A percentile compares a stretch with the other conserved stretches of the same genome.
These are phyloP conservation scores for Trichoderma sp. DNA, from an alignment of 2,329 filamentous ascomycete genomes.

Conservation along the genomic window DNA sequence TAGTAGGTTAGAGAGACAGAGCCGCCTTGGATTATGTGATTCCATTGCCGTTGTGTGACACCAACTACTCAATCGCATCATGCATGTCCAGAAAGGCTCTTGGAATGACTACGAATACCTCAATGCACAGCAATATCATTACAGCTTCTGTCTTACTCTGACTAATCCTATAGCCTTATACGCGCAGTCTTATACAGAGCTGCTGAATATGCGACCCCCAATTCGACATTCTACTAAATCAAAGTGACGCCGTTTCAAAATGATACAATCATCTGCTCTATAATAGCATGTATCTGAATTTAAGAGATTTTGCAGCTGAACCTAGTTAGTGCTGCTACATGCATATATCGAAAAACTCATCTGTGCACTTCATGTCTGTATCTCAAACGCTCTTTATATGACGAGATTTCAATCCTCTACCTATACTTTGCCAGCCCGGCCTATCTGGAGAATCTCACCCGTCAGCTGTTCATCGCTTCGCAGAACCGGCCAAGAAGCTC, in stretches of 20 bases:
- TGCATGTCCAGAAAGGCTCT: not conserved
- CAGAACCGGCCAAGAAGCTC: conserved; percentile 81
- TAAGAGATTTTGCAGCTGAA: not conserved
- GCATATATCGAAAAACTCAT: not conserved
- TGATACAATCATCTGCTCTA: not conserved
- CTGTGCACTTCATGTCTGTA: not conserved
- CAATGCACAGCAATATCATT: not conserved
- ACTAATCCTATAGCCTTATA: too few species aligned
- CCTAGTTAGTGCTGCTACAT: not conserved
- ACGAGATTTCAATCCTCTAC: not conserved
- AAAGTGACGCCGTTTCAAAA: not conserved
- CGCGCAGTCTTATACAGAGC: not conserved
- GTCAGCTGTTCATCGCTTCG: conserved; percentile 71
- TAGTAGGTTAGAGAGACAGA: not conserved
- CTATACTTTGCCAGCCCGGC: conserved; percentile 63
- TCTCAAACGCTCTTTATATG: not conserved
- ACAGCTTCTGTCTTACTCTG: not conserved
- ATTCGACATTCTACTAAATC: not conserved
- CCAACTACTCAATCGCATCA: not conserved
- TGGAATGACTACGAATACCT: not conserved
- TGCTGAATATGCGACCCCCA: not conserved
- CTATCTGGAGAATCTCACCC: conserved; percentile 86
- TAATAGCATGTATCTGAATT: not conserved
- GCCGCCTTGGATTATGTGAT: not conserved
- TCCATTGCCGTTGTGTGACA: not conserved